phyloP scores from a whole-genome alignment of 2,329 filamentous ascomycete genomes.

The Celoporthe dispersa region DNA sequence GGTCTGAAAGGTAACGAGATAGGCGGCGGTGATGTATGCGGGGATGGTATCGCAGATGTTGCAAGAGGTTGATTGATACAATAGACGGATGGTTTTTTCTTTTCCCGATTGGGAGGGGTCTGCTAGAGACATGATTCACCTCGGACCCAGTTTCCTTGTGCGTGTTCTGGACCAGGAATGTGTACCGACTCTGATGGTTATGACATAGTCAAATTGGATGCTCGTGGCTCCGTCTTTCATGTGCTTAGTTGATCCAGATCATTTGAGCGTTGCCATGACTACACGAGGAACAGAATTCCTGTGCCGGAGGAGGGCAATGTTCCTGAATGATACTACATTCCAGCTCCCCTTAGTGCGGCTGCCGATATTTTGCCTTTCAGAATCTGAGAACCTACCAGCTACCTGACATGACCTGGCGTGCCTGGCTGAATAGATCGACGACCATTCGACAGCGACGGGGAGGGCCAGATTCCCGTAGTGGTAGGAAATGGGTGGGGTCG shows the following conservation, averaged over 20 bases:
- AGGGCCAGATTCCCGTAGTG: neutral
- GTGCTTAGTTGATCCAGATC: neutral
- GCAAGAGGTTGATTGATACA: neutral
- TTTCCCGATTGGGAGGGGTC: constrained; percentile 2
- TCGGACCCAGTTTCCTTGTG: constrained; percentile 8
- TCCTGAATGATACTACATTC: neutral
- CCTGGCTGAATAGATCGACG: neutral
- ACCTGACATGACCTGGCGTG: too few species aligned
- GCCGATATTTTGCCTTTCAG: neutral
- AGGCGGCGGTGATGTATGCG: neutral
- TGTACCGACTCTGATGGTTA: constrained; percentile 16
- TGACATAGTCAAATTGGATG: constrained; percentile 18
- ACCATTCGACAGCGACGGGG: neutral
- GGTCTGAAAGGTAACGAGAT: neutral
- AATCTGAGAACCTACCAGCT: too few species aligned
- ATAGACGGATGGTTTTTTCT: neutral
- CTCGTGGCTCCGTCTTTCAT: neutral
- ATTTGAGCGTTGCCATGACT: neutral
- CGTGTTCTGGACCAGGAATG: constrained; percentile 7
- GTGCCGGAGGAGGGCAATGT: neutral
- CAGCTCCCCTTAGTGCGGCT: neutral
- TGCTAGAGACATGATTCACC: constrained; percentile 13
- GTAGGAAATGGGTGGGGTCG: neutral
- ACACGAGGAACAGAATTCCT: neutral
- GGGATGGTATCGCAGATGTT: constrained; percentile 12